Base-by-base conservation (phyloP, 257 asterid species). In the Cinchona pubescens region DNA sequence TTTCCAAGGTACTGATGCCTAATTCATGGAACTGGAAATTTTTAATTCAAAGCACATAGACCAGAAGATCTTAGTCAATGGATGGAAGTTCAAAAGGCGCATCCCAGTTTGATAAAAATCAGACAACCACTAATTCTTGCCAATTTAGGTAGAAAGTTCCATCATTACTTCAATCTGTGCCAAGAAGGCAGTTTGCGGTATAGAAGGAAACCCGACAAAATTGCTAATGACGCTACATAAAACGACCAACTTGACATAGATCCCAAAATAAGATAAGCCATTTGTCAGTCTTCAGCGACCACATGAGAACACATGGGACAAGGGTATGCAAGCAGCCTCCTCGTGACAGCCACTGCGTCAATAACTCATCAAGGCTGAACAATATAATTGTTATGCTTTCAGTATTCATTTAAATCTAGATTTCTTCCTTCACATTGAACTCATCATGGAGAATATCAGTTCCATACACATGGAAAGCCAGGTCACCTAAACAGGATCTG, bases 151-250 rank as follows among this genome's bases (percentile, higher is more conserved):
- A 53, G 66, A 11, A 55, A 2, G 27, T 30, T 35, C 25, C 59
- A 73, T 79, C 70, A 74, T 71, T 71, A 67, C 79, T 73, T 56
- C 80, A 71, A 23, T 65, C 53, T 66, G 72, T 23, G 79, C 61
- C 78, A 71, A 65, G 8, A 79, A 72, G 27, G n/a, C 32, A 70
- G 72, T 53, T 70, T 49, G 56, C 32, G 7, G 37, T 21, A 12
- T 46, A n/a, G 38, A 6, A 55, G n/a, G 38, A 32, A 38, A 3
- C 55, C 37, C 40, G 43, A 35, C 27, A 43, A 43, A 64, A 49
- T 40, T 42, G 69, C 61, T 43, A 32, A 61, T 15, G 42, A 14
- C 65, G 23, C 34, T 49, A 53, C 4, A 30, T 19, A 38, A 34
- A 7, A 15, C 15, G 43, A 12, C 60, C 32, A 60, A 32, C 58